Base-by-base conservation (phyloP, 176 grass and related monocot genomes). In the Carex pumila region DNA sequence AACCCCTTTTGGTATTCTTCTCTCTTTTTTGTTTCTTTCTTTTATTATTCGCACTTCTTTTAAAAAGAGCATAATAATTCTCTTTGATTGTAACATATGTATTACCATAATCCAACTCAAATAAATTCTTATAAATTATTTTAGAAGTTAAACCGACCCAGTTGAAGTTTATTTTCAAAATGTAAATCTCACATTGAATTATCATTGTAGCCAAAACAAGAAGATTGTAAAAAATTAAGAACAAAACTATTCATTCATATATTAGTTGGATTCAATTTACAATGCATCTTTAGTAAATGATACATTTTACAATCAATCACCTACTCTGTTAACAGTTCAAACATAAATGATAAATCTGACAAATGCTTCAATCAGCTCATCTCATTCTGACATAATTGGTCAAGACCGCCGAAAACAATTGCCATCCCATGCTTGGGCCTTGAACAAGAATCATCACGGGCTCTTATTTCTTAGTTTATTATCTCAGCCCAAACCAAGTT, bases 351-450 rank as follows among this genome's bases (percentile, higher is more conserved):
- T 75, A 12, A 6, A 61, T 61, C 18, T 47, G 17, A 82, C 79
- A 82, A 82, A 52, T 83, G 80, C 80, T 83, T 67, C 9, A 68
- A 83, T 83, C 43, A 83, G 79, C 57, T 64, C 56, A 64, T 63
- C 79, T 45, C 39, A 43, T 43, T 61, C n/a, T 34, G 63, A 45
- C 45, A 17, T 17, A 61, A 60, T 43, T 47, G 12, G 58, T 64
- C 79, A 81, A 22, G 57, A 37, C 78, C 58, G 58, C 15, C 22
- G 57, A 63, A 43, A 63, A 47, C 55, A 81, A 62, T 81, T 62
- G 52, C 61, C 61, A 52, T 65, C 80, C 37, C 80, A 65, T 65
- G 61, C 57, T 83, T 66, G 80, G 39, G 62, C 80, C 61, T 83
- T 66, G 11, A 29, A 15, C 80, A 67, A 62, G 63, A 41, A 83